Conservation (phyloP, 495 filamentous ascomycete genomes). For the Aspergillus ostianus region DNA sequence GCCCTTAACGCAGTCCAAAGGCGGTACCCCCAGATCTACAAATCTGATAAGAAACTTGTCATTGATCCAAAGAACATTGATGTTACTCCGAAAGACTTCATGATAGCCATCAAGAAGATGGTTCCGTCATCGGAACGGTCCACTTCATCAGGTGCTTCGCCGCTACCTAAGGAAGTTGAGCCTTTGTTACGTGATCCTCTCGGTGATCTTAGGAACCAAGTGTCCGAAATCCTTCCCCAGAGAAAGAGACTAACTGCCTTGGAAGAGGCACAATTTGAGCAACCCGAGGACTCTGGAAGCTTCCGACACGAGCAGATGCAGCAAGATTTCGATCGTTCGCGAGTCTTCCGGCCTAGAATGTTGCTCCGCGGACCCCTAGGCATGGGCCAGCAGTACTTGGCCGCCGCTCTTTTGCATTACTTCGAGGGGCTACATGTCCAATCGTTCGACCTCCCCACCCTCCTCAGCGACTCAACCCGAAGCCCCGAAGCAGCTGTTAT, state of each 20-base stretch:
- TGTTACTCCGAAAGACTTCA: constrained; percentile 89
- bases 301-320: constrained; percentile 83
- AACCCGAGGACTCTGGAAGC: constrained; percentile 72
- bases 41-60: constrained; percentile 82
- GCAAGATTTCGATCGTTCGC: constrained; percentile 84
- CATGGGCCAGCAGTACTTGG: constrained; percentile 94
- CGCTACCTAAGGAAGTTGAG: constrained; percentile 73
- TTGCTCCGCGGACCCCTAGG: constrained; percentile 74
- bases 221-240: constrained; percentile 80
- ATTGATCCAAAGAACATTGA: constrained; percentile 82
- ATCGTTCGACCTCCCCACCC: constrained; percentile 84
- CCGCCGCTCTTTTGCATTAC: constrained; percentile 80
- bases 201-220: constrained; percentile 55
- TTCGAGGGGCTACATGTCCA: constrained; percentile 94
- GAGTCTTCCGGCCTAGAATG: constrained; percentile 84
- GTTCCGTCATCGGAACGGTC: constrained; percentile 91
- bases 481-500: constrained; percentile 85
- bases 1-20: constrained; percentile 96
- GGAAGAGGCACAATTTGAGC: constrained; percentile 92
- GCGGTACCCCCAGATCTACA: constrained; percentile 94
- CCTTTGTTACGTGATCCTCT: constrained; percentile 77
- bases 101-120: constrained; percentile 93
- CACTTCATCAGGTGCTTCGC: constrained; percentile 73
- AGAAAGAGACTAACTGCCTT: constrained; percentile 82
- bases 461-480: constrained; percentile 69